Percentiles rank a stretch among this genome's conserved stretches.
These are phyloP conservation scores for Alternaria hordeiaustralica DNA, from an alignment of 2,329 filamentous ascomycete species.

Conservation along the genomic window DNA sequence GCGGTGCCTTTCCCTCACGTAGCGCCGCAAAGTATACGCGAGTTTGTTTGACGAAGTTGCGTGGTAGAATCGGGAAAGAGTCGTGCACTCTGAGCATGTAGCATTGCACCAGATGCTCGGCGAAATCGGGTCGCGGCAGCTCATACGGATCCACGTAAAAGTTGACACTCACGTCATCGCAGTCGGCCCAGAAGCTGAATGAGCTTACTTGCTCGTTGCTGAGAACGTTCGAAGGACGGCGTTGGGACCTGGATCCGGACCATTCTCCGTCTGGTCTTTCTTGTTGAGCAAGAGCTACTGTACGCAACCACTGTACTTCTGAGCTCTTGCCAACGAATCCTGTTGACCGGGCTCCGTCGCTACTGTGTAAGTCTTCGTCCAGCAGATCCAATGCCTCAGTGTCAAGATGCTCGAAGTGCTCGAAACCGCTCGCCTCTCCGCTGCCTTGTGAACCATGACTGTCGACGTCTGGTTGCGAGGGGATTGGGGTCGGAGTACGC, in stretches of 20 bases:
- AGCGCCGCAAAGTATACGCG: conserved; percentile 37
- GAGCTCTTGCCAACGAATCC: conserved; percentile 45
- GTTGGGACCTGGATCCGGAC: not conserved
- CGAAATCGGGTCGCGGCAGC: conserved; percentile 40
- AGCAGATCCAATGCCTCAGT: conserved; percentile 31
- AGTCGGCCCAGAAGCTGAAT: conserved; percentile 45
- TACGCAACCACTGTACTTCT: conserved; percentile 43
- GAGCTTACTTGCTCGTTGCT: conserved; percentile 37
- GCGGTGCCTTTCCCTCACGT: conserved; percentile 24
- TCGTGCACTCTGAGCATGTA: conserved; percentile 51
- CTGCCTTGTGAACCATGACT: conserved; percentile 19
- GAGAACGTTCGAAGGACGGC: conserved; percentile 9
- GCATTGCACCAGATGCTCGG: conserved; percentile 41
- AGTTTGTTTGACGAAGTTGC: conserved; percentile 45
- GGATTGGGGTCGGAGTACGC: conserved; percentile 14
- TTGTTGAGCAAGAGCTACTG: conserved; percentile 27
- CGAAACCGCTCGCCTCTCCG: conserved; percentile 7
- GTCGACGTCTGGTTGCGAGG: conserved; percentile 28
- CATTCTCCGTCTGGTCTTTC: conserved; percentile 24
- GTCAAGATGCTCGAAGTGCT: conserved; percentile 21
- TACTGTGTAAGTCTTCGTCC: conserved; percentile 37
- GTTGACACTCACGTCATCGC: conserved; percentile 31
- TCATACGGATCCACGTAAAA: conserved; percentile 39
- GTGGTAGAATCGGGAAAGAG: conserved; percentile 48
- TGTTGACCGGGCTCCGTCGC: conserved; percentile 34